phyloP scores from a whole-genome alignment of 495 filamentous ascomycete species.

The Penicillium angulare region DNA sequence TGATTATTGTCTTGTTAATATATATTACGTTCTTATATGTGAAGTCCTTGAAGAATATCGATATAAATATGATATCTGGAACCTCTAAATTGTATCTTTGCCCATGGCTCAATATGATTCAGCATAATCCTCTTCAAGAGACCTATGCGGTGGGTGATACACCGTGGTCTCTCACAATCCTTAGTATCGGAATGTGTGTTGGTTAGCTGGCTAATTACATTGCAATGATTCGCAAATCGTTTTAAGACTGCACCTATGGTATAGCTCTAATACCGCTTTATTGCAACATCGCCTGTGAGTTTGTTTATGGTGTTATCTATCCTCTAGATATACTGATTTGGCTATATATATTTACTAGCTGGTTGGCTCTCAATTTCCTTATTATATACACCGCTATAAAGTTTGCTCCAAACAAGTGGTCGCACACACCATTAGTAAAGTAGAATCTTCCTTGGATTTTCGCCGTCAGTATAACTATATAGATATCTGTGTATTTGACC shows the following conservation, averaged over 20 bases:
- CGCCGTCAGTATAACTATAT: neutral
- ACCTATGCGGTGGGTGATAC: neutral
- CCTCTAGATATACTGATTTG: neutral
- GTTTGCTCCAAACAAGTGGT: neutral
- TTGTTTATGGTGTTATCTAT: constrained; percentile 17
- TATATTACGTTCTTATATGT: neutral
- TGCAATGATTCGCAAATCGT: constrained; percentile 12
- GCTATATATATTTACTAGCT: neutral
- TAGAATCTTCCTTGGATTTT: neutral
- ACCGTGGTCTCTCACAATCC: neutral
- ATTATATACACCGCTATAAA: neutral
- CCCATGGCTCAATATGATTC: neutral
- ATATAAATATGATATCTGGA: neutral
- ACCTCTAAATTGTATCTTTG: neutral
- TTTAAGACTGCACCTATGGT: constrained; percentile 14
- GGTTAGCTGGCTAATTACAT: constrained; percentile 21
- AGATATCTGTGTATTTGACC: too few species aligned
- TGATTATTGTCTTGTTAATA: neutral
- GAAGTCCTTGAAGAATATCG: neutral
- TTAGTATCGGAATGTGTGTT: constrained; percentile 7
- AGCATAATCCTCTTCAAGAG: neutral
- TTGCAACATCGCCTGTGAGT: constrained; percentile 23
- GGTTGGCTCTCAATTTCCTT: neutral
- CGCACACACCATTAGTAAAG: neutral
- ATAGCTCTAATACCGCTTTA: constrained; percentile 20